Evolutionary conservation across 2,329 filamentous ascomycete species (phyloP).

Genomic region (Monosporascus sp.): DNA sequence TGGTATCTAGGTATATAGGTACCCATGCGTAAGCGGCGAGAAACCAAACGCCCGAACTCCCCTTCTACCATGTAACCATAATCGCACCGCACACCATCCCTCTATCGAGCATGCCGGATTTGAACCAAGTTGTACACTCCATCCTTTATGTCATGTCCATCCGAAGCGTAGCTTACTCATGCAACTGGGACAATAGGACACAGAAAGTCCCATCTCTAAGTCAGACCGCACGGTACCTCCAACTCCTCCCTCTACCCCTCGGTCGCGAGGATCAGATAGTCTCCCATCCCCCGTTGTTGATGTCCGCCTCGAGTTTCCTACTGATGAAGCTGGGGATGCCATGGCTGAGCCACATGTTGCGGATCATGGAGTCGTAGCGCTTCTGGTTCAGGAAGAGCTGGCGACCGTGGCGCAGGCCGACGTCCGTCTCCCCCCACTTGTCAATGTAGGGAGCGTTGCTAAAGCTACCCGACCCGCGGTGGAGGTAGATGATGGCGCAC

Average conservation of each 20-base stretch:
- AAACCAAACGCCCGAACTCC: not conserved
- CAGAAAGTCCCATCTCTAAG: too few relatives aligned
- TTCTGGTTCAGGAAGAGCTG: conserved; percentile 92
- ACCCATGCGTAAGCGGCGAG: not conserved
- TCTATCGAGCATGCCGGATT: not conserved
- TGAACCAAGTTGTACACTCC: not conserved
- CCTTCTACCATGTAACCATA: not conserved
- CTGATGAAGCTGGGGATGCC: conserved; percentile 85
- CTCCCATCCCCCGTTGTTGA: conserved; percentile 98
- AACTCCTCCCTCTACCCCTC: not conserved
- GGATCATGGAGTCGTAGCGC: conserved; percentile 82
- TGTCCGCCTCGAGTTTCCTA: conserved; percentile 85
- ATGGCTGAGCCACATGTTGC: conserved; percentile 82
- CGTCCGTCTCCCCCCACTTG: conserved; percentile 90
- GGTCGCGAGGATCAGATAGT: conserved; percentile 48
- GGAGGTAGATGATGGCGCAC: conserved; percentile 85
- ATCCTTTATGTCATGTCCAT: too few relatives aligned
- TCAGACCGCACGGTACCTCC: too few relatives aligned
- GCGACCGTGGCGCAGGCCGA: conserved; percentile 80
- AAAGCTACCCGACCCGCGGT: conserved; percentile 77
- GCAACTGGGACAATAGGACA: too few relatives aligned
- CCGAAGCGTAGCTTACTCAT: too few relatives aligned
- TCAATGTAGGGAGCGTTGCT: conserved; percentile 89
- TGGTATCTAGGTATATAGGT: not conserved
- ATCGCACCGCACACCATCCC: not conserved